Evolutionary conservation across 768 basidiomycete genomes (phyloP), one percentile per base, ranked within the genome.

Genomic region (Psilocybe azurescens): DNA sequence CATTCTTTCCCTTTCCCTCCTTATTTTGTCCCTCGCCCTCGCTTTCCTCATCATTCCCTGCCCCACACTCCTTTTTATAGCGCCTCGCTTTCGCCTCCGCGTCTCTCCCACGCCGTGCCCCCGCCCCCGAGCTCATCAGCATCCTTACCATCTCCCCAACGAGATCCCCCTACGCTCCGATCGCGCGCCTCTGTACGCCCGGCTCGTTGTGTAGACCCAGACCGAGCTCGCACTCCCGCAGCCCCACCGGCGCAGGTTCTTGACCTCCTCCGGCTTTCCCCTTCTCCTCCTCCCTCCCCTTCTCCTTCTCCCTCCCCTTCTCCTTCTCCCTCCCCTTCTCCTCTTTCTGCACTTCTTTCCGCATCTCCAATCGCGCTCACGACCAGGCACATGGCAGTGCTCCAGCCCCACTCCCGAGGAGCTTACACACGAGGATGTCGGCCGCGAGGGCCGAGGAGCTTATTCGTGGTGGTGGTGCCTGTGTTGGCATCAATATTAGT

Each of bases 181-280:
- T 63, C 54, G 61, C 55, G 55, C 75, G 75, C 32, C 76, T 79
- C 49, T 32, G 58, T 5, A 73, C 78, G 6, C 78, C 79, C 58
- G 83, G 81, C 69, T 87, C 86, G 59, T 86, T 87, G 66, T 87
- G 85, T 56, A 88, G 67, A 0, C 86, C 86, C 13, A 86, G 68
- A 0, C 86, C 85, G 36, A 86, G 74, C 68, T 87, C 83, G 41
- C 73, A 78, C 44, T 77, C 75, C 9, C 67, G 65, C 1, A 69
- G 65, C 16, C 56, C 64, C 33, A 77, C 66, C 5, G 46, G 20
- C 20, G 20, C 20, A 20, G 20, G 20, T 20, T 20, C 20, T 20
- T 20, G 2, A 1, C 20, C 1, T 20, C 20, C 20, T 20, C 20
- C 20, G 1, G 20, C 20, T 20, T 20, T 20, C 20, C 20, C 20